phyloP scores from a whole-genome alignment of 2,329 filamentous ascomycete genomes.

The Neopestalotiopsis rosae region DNA sequence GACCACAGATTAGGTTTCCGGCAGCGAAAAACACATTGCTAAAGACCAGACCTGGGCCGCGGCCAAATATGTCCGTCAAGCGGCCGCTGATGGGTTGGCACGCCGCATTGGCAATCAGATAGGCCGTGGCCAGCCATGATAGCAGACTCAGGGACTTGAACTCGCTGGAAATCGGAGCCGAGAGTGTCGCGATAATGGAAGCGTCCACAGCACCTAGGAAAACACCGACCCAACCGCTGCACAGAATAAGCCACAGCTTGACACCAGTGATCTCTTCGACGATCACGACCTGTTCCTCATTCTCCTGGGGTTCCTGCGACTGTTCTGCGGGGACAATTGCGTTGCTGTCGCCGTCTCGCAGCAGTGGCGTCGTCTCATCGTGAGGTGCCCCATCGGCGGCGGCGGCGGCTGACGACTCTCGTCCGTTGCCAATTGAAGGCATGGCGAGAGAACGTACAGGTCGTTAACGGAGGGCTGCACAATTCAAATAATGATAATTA shows the following conservation, averaged over 20 bases:
- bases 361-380: constrained; percentile 31
- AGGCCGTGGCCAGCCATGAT: constrained; percentile 87
- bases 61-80: constrained; percentile 86
- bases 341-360: constrained; percentile 24
- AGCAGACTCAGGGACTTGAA: constrained; percentile 82
- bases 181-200: constrained; percentile 85
- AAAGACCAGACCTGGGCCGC: constrained; percentile 77
- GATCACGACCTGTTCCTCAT: constrained; percentile 53
- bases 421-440: constrained; percentile 4
- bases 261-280: constrained; percentile 52
- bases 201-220: constrained; percentile 72
- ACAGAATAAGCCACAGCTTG: constrained; percentile 59
- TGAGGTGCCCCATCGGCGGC: background rate
- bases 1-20: constrained; percentile 82
- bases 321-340: constrained; percentile 20
- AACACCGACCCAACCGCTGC: constrained; percentile 63
- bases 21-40: constrained; percentile 80
- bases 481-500: constrained; percentile 1
- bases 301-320: constrained; percentile 30
- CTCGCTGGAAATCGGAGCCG: constrained; percentile 80
- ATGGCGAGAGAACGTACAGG: background rate
- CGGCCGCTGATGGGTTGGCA: constrained; percentile 85
- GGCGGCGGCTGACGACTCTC: constrained; percentile 8
- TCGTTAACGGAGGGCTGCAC: background rate
- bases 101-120: constrained; percentile 86